Evolutionary conservation across 2,329 filamentous ascomycete species (phyloP).

Genomic region (Hymenoscyphus salicellus): DNA sequence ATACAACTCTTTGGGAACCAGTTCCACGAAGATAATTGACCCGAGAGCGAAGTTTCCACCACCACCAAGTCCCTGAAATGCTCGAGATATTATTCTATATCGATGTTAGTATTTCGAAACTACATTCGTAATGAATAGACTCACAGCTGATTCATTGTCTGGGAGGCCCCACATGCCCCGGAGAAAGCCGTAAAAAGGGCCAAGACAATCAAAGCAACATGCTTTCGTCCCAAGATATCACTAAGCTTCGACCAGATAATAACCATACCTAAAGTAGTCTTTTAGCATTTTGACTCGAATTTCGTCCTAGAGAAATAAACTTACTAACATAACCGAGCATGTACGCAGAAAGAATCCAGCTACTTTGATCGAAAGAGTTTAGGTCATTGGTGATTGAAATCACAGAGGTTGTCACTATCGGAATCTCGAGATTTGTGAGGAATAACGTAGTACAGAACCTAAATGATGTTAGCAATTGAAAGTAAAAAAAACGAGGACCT

Average conservation of each 20-base stretch:
- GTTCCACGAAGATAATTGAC: neutral
- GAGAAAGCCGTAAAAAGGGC: slow-evolving; percentile 9
- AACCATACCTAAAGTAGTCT: neutral
- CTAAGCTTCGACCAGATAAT: slow-evolving; percentile 13
- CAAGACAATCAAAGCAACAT: neutral
- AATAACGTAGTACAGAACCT: no score
- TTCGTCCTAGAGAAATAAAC: neutral
- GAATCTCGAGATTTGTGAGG: slow-evolving; percentile 12
- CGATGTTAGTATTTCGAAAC: neutral
- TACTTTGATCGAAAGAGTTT: slow-evolving; percentile 1
- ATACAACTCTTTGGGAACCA: neutral
- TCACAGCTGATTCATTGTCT: slow-evolving; percentile 19
- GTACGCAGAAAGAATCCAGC: slow-evolving; percentile 11
- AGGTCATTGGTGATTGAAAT: slow-evolving; percentile 6
- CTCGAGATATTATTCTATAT: neutral
- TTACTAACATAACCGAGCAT: neutral
- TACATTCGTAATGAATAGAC: neutral
- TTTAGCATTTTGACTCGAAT: neutral
- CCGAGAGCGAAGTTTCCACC: neutral
- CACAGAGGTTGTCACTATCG: slow-evolving; percentile 11
- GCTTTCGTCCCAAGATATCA: slow-evolving; percentile 12
- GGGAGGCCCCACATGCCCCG: slow-evolving; percentile 11
- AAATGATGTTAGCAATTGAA: no score
- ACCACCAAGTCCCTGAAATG: neutral
- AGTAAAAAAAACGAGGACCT: no score